Evolutionary conservation across 2,329 filamentous ascomycete genomes (phyloP), one percentile per base, ranked within the genome.

Genomic region (Hymenoscyphus infarciens): DNA sequence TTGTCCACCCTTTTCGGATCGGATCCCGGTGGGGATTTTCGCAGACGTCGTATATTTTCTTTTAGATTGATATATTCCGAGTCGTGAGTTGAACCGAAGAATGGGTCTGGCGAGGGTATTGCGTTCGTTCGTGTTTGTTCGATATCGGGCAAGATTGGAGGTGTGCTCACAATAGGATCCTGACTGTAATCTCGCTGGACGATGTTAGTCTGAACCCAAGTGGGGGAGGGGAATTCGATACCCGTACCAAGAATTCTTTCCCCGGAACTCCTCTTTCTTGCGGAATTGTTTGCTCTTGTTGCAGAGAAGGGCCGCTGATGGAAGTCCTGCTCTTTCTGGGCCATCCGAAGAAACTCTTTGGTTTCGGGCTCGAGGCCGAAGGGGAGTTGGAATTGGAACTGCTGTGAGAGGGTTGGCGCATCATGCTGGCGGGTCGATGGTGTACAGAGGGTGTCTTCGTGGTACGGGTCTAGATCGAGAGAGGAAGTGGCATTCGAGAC

Each of bases 1-100:
- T 74, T 72, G 61, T 82, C 81, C 16, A 81, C 76, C 38, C 70
- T 72, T 60, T 68, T 72, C 8, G 64, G 65, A 25, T 71, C 67
- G 1, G 65, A 49, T 19, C 67, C 66, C 22, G 58, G 59, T 22
- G 63, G 66, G 22, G 58, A 67, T 56, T 69, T 69, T 35, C 64
- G 64, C n/a, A 74, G 59, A 31, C 57, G 63, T 54, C 67, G 64
- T 4, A 71, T 70, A 29, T 67, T 70, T 15, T 72, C 70, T 25
- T 67, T 69, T 4, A 76, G 67, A 55, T 73, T 69, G n/a, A 66
- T 62, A 61, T 67, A 71, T 49, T 71, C 73, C 8, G 63, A 35
- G 61, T 75, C 72, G 56, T 69, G 66, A 2, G 66, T 63, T 6
- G 69, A 65, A n/a, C 54, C 60, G 15, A 69, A 33, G 29, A 64